A percentile compares a stretch with the other conserved stretches of the same genome.
Evolutionary conservation across 345 rosid genomes (phyloP).

Genomic region (Linum usitatissimum): DNA sequence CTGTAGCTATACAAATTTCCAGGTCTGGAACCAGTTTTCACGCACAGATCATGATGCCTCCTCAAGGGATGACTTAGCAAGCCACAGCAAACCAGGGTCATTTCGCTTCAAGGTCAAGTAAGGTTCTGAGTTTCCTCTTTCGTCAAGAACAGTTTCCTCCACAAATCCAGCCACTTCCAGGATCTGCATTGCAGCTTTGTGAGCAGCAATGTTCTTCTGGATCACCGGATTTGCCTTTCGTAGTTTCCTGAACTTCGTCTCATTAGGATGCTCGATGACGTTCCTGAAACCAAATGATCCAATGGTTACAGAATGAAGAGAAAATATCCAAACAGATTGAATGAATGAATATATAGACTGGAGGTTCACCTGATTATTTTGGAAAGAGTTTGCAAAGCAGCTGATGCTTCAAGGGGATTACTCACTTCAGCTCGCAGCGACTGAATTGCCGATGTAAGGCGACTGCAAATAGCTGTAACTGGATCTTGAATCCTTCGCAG

Average conservation of each 20-base stretch:
- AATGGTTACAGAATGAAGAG: background rate
- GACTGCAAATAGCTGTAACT: constrained; percentile 43
- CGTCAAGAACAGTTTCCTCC: constrained; percentile 47
- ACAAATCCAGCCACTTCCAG: constrained; percentile 60
- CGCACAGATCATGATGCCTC: constrained; percentile 15
- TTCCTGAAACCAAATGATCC: constrained; percentile 38
- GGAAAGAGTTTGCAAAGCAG: constrained; percentile 48
- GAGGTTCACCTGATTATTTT: constrained; percentile 53
- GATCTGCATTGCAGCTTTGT: constrained; percentile 72
- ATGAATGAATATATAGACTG: background rate
- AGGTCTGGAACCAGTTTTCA: background rate
- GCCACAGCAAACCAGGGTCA: constrained; percentile 89
- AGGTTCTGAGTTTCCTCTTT: constrained; percentile 42
- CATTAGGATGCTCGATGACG: constrained; percentile 65
- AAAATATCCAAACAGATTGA: constrained; percentile 1
- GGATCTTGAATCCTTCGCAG: constrained; percentile 69
- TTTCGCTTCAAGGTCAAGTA: constrained; percentile 72
- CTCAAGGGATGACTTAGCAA: constrained; percentile 72
- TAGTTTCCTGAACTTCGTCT: constrained; percentile 59
- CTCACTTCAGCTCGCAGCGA: constrained; percentile 40
- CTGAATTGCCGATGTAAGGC: constrained; percentile 53
- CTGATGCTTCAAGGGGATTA: constrained; percentile 33
- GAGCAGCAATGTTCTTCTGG: constrained; percentile 47
- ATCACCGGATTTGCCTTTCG: constrained; percentile 77
- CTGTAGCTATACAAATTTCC: background rate